phyloP scores from a whole-genome alignment of 768 basidiomycete species.

The Russula olivacea region DNA sequence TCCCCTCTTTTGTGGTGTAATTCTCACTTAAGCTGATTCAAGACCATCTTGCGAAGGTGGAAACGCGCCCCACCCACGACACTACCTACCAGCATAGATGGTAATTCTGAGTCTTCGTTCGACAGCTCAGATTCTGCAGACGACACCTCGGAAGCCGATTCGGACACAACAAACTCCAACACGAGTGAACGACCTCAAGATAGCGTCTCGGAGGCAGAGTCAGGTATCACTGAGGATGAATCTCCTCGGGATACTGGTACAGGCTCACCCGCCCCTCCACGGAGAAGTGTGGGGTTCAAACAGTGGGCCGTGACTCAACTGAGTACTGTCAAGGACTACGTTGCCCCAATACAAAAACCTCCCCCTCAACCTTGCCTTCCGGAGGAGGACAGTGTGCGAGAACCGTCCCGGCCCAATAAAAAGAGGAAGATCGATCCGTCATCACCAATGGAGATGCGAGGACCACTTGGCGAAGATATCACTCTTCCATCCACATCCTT shows the following conservation, averaged over 20 bases:
- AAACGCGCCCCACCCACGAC: slow-evolving; percentile 31
- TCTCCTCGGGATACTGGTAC: slow-evolving; percentile 27
- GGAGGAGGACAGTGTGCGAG: not conserved
- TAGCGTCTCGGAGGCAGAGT: slow-evolving; percentile 13
- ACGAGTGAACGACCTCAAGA: slow-evolving; percentile 18
- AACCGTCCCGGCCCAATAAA: slow-evolving; percentile 33
- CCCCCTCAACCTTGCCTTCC: not conserved
- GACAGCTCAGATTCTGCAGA: slow-evolving; percentile 77
- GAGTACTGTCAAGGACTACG: slow-evolving; percentile 42
- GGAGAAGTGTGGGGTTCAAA: slow-evolving; percentile 63
- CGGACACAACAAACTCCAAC: slow-evolving; percentile 28
- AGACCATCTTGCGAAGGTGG: slow-evolving; percentile 50
- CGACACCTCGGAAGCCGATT: slow-evolving; percentile 34
- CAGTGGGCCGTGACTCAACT: slow-evolving; percentile 84
- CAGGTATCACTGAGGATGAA: slow-evolving; percentile 26
- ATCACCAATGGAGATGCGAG: slow-evolving; percentile 47
- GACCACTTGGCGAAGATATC: slow-evolving; percentile 74
- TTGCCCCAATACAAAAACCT: slow-evolving; percentile 27
- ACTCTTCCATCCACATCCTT: slow-evolving; percentile 62
- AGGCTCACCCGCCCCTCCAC: slow-evolving; percentile 29
- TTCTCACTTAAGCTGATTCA: slow-evolving; percentile 2
- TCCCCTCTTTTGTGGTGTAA: slow-evolving; percentile 2
- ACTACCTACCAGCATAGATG: slow-evolving; percentile 29
- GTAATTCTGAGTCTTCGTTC: slow-evolving; percentile 55
- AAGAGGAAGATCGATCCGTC: slow-evolving; percentile 42